phyloP scores from a whole-genome alignment of 2,329 filamentous ascomycete genomes.

The Geosmithia putterillii region DNA sequence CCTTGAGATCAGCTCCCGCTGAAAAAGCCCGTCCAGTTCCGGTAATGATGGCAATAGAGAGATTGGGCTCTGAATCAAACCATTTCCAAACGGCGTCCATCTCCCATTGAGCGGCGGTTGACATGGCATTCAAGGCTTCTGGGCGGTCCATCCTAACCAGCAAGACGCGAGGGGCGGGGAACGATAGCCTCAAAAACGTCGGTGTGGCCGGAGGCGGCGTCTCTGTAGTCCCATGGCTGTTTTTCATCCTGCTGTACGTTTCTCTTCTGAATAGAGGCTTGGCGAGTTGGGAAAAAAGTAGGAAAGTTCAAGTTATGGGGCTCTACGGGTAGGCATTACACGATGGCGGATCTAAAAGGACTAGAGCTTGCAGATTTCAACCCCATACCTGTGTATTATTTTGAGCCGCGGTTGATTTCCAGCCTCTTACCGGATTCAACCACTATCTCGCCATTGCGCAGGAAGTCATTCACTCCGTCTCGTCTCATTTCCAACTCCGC shows the following conservation, averaged over 20 bases:
- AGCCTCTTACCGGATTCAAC: too few species aligned
- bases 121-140: constrained; percentile 30
- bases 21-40: constrained; percentile 36
- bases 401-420: background rate
- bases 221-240: background rate
- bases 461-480: too few species aligned
- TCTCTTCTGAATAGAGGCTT: background rate
- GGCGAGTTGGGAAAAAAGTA: background rate
- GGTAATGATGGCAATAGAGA: constrained; percentile 32
- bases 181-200: constrained; percentile 17
- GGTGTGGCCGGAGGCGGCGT: constrained; percentile 4
- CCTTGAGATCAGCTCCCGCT: constrained; percentile 39
- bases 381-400: background rate
- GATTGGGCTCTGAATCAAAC: constrained; percentile 33
- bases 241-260: background rate
- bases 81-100: constrained; percentile 32
- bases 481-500: too few species aligned
- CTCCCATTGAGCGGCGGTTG: constrained; percentile 27
- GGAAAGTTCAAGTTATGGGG: too few species aligned
- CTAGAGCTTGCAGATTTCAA: background rate
- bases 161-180: constrained; percentile 32
- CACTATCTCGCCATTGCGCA: too few species aligned
- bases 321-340: too few species aligned
- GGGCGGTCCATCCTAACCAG: constrained; percentile 39
- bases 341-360: background rate